Evolutionary conservation across 179 eudicot genomes (phyloP).

Genomic region (Patellifolia procumbens): DNA sequence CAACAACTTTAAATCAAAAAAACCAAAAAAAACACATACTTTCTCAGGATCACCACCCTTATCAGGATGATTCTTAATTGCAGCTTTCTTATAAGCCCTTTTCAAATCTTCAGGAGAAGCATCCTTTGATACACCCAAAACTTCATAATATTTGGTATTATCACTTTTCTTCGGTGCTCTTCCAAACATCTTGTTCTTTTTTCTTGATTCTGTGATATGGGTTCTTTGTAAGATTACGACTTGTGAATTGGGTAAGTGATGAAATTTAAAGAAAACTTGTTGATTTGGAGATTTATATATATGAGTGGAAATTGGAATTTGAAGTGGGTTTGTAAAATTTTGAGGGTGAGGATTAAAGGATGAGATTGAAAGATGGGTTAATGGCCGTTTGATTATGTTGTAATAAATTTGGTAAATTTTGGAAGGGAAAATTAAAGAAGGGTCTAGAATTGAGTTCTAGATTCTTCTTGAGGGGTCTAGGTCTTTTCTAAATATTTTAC

Average conservation of each 20-base stretch:
- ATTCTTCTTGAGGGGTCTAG: neutral
- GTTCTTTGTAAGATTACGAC: neutral
- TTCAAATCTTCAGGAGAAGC: conserved; percentile 46
- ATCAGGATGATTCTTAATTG: conserved; percentile 47
- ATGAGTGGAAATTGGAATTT: too few species aligned
- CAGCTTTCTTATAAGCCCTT: conserved; percentile 45
- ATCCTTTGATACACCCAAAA: conserved; percentile 34
- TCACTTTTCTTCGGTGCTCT: conserved; percentile 48
- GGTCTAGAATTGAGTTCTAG: neutral
- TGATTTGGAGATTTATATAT: neutral
- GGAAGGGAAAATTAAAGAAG: neutral
- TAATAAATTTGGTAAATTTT: neutral
- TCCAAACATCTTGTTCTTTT: conserved; percentile 32
- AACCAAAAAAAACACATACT: too few species aligned
- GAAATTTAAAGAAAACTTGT: neutral
- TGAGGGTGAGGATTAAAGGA: neutral
- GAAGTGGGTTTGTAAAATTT: neutral
- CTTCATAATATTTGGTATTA: conserved; percentile 34
- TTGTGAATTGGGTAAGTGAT: neutral
- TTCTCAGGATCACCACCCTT: conserved; percentile 53
- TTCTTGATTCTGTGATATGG: neutral
- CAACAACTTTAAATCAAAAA: neutral
- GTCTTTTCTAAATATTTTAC: too few species aligned
- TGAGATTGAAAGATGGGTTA: neutral
- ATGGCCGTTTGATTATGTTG: neutral